Percentiles rank a stretch among this genome's conserved stretches.
Conservation (phyloP, 2,329 filamentous ascomycete species). For the Thielaviopsis musarum region DNA sequence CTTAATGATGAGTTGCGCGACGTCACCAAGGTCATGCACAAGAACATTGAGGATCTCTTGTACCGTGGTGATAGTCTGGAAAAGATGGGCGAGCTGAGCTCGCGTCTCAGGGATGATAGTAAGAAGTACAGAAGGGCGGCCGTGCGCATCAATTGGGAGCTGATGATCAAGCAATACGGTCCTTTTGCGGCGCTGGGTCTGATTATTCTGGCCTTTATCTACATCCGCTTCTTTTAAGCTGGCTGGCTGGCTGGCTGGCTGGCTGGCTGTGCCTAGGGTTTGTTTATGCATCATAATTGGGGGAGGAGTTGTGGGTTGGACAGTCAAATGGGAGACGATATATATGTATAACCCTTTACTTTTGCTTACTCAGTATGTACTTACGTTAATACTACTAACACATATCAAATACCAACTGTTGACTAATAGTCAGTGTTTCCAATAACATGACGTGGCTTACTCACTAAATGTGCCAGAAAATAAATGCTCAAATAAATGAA, state of each 20-base stretch:
- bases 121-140: slow-evolving; percentile 88
- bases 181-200: slow-evolving; percentile 70
- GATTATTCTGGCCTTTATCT: slow-evolving; percentile 73
- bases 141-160: slow-evolving; percentile 93
- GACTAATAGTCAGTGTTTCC: too few species aligned
- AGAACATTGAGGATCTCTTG: slow-evolving; percentile 96
- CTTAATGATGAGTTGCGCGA: slow-evolving; percentile 94
- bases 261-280: neutral
- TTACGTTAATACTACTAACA: too few species aligned
- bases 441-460: too few species aligned
- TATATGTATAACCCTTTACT: too few species aligned
- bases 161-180: slow-evolving; percentile 91
- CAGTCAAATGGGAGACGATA: too few species aligned
- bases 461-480: neutral
- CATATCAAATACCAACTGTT: too few species aligned
- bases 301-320: too few species aligned
- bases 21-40: slow-evolving; percentile 98
- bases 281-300: too few species aligned
- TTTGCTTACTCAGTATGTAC: too few species aligned
- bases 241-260: neutral
- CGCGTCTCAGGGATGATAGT: slow-evolving; percentile 73
- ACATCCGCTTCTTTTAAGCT: slow-evolving; percentile 74
- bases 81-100: slow-evolving; percentile 91
- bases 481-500: neutral
- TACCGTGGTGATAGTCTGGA: slow-evolving; percentile 91